These are phyloP conservation scores for Aspergillus latus DNA, from an alignment of 2,329 filamentous ascomycete genomes.

Conservation along the genomic window DNA sequence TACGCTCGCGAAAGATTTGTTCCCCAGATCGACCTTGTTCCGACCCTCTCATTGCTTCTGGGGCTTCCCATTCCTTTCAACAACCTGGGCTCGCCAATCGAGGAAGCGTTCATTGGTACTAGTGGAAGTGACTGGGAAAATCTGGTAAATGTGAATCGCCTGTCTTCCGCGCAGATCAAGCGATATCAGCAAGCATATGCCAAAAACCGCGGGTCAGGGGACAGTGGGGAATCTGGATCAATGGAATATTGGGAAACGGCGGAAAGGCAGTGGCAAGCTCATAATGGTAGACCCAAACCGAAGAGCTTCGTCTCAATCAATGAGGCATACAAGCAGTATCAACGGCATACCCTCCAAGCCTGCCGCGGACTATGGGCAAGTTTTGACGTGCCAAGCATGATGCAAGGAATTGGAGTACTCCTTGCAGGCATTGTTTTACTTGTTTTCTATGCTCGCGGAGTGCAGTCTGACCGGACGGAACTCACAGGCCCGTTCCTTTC, in stretches of 20 bases:
- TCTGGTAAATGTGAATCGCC: slow-evolving; percentile 71
- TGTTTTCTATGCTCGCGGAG: slow-evolving; percentile 67
- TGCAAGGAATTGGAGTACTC: slow-evolving; percentile 72
- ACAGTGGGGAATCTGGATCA: slow-evolving; percentile 57
- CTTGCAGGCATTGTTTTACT: slow-evolving; percentile 67
- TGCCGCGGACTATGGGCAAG: slow-evolving; percentile 88
- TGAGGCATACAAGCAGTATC: slow-evolving; percentile 68
- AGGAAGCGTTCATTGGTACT: slow-evolving; percentile 81
- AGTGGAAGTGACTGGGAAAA: slow-evolving; percentile 72
- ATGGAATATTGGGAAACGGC: slow-evolving; percentile 61
- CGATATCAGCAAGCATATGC: slow-evolving; percentile 86
- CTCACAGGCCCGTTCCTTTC: slow-evolving; percentile 55
- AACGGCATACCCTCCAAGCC: slow-evolving; percentile 71
- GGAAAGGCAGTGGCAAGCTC: slow-evolving; percentile 53
- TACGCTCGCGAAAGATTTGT: slow-evolving; percentile 74
- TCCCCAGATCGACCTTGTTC: slow-evolving; percentile 89
- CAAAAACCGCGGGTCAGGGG: slow-evolving; percentile 66
- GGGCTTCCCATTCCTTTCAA: slow-evolving; percentile 95
- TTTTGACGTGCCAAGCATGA: slow-evolving; percentile 86
- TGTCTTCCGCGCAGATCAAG: slow-evolving; percentile 82
- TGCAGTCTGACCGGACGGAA: slow-evolving; percentile 54
- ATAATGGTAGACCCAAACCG: slow-evolving; percentile 37
- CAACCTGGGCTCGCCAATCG: slow-evolving; percentile 87
- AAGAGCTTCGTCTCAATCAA: slow-evolving; percentile 47
- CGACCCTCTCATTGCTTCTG: slow-evolving; percentile 81